Evolutionary conservation across 495 filamentous ascomycete genomes (phyloP).

Genomic region (Penicillium psychrofluorescens): DNA sequence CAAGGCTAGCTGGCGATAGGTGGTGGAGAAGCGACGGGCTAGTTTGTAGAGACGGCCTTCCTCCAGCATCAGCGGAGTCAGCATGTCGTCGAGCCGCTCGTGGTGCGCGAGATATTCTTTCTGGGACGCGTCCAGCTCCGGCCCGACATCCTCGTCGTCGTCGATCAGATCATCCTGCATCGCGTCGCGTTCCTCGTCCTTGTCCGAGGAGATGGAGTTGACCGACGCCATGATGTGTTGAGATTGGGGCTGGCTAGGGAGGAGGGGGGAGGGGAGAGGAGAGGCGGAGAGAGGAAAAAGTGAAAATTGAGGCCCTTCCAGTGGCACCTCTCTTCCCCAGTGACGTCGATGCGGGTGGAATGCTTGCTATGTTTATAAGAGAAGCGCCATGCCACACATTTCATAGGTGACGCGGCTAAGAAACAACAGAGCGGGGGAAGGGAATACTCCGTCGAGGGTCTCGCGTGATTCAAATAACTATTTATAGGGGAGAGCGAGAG

Average conservation of each 20-base stretch:
- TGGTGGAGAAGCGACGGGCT: conserved; percentile 52
- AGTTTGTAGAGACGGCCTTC: conserved; percentile 49
- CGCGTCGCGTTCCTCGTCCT: conserved; percentile 28
- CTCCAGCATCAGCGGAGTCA: conserved; percentile 31
- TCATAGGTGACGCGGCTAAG: no score
- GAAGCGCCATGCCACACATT: no score
- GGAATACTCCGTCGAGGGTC: no score
- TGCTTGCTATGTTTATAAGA: no score
- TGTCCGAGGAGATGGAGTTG: conserved; percentile 20
- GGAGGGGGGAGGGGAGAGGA: not conserved
- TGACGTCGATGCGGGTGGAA: no score
- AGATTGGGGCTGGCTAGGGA: not conserved
- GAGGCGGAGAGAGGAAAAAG: not conserved
- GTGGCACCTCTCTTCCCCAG: no score
- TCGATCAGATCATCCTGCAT: conserved; percentile 33
- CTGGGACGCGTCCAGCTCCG: conserved; percentile 25
- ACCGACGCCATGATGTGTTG: conserved; percentile 22
- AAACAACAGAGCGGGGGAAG: no score
- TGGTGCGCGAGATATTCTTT: conserved; percentile 24
- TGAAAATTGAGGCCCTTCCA: no score
- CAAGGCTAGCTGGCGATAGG: conserved; percentile 57
- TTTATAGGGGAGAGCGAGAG: no score
- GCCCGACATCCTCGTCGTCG: conserved; percentile 26
- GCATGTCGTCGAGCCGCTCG: conserved; percentile 29
- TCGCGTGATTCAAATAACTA: no score